Conservation (phyloP, 2,329 filamentous ascomycete genomes). For the Exophiala xenobiotica region DNA sequence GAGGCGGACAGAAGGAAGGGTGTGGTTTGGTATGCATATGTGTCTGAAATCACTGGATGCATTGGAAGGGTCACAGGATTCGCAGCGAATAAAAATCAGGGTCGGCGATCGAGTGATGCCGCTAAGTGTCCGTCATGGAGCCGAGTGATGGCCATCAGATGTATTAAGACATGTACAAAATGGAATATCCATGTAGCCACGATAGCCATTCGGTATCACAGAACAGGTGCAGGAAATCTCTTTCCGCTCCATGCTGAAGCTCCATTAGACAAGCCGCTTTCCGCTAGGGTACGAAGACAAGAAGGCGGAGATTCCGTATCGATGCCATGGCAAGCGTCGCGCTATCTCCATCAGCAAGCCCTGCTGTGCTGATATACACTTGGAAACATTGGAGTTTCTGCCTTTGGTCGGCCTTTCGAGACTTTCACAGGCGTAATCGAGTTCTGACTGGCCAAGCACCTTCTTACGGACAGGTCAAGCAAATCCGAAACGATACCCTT, state of each 20-base stretch:
- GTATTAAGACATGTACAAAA: too few relatives aligned
- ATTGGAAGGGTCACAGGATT: neutral
- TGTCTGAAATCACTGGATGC: slow-evolving; percentile 32
- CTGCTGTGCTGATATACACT: too few relatives aligned
- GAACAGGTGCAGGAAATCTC: too few relatives aligned
- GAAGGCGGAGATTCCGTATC: neutral
- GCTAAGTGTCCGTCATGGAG: neutral
- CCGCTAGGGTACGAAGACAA: neutral
- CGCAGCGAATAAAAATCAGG: slow-evolving; percentile 4
- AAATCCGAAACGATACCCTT: slow-evolving; percentile 15
- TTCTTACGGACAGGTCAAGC: slow-evolving; percentile 1
- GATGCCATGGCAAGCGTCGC: neutral
- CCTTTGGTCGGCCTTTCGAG: too few relatives aligned
- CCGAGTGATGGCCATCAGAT: neutral
- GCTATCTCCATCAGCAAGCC: too few relatives aligned
- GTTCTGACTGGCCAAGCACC: slow-evolving; percentile 4
- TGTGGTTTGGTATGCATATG: slow-evolving; percentile 83
- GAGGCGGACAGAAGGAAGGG: slow-evolving; percentile 75
- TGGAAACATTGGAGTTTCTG: too few relatives aligned
- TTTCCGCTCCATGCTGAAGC: too few relatives aligned
- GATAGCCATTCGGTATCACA: too few relatives aligned
- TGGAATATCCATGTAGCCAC: too few relatives aligned
- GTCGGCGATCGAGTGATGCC: slow-evolving; percentile 23
- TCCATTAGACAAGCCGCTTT: too few relatives aligned
- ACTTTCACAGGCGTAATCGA: neutral